Evolutionary conservation across 306 rosid genomes (phyloP), one percentile per base, ranked within the genome.

Genomic region (Myrica gale): DNA sequence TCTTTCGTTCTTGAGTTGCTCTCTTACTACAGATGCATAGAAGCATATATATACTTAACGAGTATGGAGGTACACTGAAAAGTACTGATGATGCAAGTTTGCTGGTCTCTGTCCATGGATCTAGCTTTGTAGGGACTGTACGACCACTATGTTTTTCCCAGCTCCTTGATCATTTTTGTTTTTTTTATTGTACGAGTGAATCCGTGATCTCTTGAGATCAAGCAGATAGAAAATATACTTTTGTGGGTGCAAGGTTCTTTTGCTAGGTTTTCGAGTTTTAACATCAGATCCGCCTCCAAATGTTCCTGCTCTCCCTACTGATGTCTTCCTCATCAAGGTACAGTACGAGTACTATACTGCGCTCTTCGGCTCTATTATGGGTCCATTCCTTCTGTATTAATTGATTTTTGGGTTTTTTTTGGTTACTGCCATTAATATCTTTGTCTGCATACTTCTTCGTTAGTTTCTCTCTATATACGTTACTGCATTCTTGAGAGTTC

Each of bases 51-150:
- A 48, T 17, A 65, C 42, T 65, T 13, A n/a, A n/a, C 69, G 26
- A 16, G 69, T 6, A 7, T 39, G 70, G 48, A 65, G 70, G 70
- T 13, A 39, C 48, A 39, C 21, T 17, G 47, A 39, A 63, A 41
- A 16, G 69, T 13, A 41, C 13, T 43, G 16, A 6, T n/a, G 50
- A 65, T 65, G 70, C 48, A 41, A 41, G 70, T 65, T 65, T 65
- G 70, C 17, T 65, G 50, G 15, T 42, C 21, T 66, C 42, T 43
- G 70, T 66, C 50, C 70, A n/a, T 19, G 13, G 70, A 66, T 66
- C 70, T 66, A 5, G 45, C 15, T 37, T 12, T 41, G 21, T 17
- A 55, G 61, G 44, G 20, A 11, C 5, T 1, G 4, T 48, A 9
- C 13, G 13, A 48, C 5, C 53, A 48, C 53, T 10, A 15, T 48